These are phyloP conservation scores for Aspergillus carbonarius DNA, from an alignment of 2,329 filamentous ascomycete species.

Conservation along the genomic window DNA sequence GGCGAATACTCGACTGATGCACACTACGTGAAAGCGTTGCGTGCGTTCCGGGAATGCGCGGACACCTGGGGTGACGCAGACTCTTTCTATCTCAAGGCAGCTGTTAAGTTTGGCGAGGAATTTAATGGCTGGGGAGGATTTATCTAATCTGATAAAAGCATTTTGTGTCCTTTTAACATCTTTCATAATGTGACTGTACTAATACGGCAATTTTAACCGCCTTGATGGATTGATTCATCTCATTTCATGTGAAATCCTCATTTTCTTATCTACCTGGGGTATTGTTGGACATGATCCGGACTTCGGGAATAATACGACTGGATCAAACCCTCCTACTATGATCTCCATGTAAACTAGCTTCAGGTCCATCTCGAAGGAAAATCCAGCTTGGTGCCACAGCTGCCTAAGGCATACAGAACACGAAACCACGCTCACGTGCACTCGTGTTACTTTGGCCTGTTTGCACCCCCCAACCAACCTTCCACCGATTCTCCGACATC, in stretches of 20 bases:
- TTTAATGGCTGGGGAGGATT: slow-evolving; percentile 67
- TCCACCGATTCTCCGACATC: neutral
- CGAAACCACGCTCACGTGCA: neutral
- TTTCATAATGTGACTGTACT: no score
- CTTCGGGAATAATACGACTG: no score
- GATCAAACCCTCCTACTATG: no score
- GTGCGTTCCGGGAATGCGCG: slow-evolving; percentile 49
- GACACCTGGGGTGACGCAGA: slow-evolving; percentile 47
- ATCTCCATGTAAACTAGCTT: no score
- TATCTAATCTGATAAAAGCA: slow-evolving; percentile 13
- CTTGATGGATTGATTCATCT: no score
- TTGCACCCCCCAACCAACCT: neutral
- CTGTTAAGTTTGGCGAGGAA: slow-evolving; percentile 49
- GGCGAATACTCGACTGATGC: slow-evolving; percentile 69
- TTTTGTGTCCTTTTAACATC: no score
- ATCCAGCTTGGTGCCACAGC: neutral
- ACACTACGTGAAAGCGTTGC: slow-evolving; percentile 81
- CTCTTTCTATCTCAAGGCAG: slow-evolving; percentile 50
- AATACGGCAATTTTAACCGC: no score
- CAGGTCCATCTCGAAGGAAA: neutral
- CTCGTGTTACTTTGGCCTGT: neutral
- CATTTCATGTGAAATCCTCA: no score
- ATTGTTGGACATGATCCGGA: no score
- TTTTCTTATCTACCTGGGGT: no score
- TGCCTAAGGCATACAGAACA: neutral